Evolutionary conservation across 78 protist species (phyloP), one percentile per base, ranked within the genome.

Genomic region (Dictyostelium purpureum): DNA sequence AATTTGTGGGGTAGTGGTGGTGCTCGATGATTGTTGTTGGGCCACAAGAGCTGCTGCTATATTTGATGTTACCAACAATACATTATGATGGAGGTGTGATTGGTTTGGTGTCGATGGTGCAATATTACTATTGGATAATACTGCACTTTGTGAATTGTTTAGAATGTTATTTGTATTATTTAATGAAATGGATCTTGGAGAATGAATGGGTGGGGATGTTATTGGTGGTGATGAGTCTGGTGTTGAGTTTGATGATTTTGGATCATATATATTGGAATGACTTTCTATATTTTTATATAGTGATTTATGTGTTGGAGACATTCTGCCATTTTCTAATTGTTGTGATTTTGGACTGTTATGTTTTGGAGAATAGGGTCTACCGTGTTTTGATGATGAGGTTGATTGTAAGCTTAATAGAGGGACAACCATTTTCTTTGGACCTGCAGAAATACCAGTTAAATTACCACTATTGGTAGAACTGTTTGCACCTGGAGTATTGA

Each of bases 271-370:
- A 49, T 54, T 54, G 19, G 63, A 54, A 24, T n/a, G 61, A 57
- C 10, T 2, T 28, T 9, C 16, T 28, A 21, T 28, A 63, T 33
- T 63, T 16, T 31, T 11, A 2, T 14, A 37, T 63, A 14, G 43
- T 40, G 77, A 19, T 69, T 35, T 35, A 40, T 69, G 77, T 7
- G 54, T 49, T 2, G 77, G 77, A 38, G 77, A 69, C 77, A 40
- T 40, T 69, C 77, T 69, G 16, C 77, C 77, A 35, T 31, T 40
- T 10, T 69, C 77, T 12, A 69, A 40, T 40, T 69, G 77, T 40
- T 69, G 77, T 2, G 33, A 51, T 24, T 69, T 40, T 40, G 77
- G 71, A 16, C 45, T 33, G 16, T 63, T 33, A 33, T 63, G 71
- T 63, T 63, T 28, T 63, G 71, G 71, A 4, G 66, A 57, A 26